Conservation (phyloP, 2,329 filamentous ascomycete species). For the Colletotrichum phormii region DNA sequence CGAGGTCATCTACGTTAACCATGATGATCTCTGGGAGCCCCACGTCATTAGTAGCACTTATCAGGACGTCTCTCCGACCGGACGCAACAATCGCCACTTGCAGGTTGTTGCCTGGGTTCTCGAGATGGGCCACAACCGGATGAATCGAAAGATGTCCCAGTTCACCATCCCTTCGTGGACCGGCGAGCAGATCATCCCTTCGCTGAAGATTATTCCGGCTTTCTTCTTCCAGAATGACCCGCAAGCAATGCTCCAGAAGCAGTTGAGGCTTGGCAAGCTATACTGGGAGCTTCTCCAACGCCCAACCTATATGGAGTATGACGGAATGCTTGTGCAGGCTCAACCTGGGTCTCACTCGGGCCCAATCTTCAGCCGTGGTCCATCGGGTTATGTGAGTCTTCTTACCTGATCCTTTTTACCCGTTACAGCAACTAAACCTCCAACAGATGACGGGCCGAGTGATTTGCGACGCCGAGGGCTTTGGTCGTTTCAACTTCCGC, state of each 20-base stretch:
- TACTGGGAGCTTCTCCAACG: conserved; percentile 61
- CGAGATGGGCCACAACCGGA: conserved; percentile 45
- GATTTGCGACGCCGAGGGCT: conserved; percentile 56
- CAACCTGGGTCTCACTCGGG: conserved; percentile 39
- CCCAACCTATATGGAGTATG: conserved; percentile 59
- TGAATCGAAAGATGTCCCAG: conserved; percentile 52
- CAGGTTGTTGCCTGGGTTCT: conserved; percentile 57
- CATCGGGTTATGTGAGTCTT: conserved; percentile 44
- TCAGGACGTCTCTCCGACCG: conserved; percentile 1
- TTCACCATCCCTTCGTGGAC: conserved; percentile 52
- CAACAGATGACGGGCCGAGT: conserved; percentile 51
- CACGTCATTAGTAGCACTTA: conserved; percentile 53
- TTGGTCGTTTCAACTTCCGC: conserved; percentile 47
- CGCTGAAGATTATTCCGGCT: conserved; percentile 55
- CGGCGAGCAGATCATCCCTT: conserved; percentile 57
- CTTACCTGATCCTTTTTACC: too few species aligned
- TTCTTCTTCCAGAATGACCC: conserved; percentile 54
- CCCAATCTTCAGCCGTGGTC: conserved; percentile 38
- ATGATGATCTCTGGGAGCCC: conserved; percentile 53
- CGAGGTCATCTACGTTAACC: conserved; percentile 55
- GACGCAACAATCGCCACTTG: conserved; percentile 1
- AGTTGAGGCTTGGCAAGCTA: conserved; percentile 54
- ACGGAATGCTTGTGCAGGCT: conserved; percentile 51
- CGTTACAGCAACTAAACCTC: conserved; percentile 21
- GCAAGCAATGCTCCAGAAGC: conserved; percentile 49